phyloP scores from a whole-genome alignment of 768 basidiomycete species.

The Tulasnella sp. region DNA sequence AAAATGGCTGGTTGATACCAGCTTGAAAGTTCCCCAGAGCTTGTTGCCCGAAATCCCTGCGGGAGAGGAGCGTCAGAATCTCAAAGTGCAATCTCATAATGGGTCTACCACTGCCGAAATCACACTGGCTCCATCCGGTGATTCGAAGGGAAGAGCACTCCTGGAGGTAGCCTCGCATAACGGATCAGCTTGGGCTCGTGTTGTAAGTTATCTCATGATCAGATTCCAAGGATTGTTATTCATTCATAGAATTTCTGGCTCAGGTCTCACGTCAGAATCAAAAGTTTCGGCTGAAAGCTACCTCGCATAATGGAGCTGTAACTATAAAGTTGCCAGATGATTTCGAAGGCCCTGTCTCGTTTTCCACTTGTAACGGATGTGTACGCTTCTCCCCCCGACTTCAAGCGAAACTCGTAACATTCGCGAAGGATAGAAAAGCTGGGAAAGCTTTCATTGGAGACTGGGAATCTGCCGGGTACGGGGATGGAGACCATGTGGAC shows the following conservation, averaged over 20 bases:
- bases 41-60: neutral
- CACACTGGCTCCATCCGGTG: too few species aligned
- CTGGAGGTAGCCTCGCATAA: too few species aligned
- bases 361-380: constrained; percentile 7
- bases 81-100: constrained; percentile 10
- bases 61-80: constrained; percentile 1
- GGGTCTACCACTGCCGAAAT: constrained; percentile 1
- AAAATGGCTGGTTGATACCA: constrained; percentile 7
- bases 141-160: too few species aligned
- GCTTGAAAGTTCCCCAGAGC: neutral
- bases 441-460: constrained; percentile 10
- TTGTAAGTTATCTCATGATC: too few species aligned
- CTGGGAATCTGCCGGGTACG: neutral
- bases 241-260: too few species aligned
- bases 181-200: too few species aligned
- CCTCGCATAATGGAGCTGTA: constrained; percentile 11
- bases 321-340: constrained; percentile 12
- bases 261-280: constrained; percentile 10
- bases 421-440: too few species aligned
- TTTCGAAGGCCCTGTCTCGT: constrained; percentile 15
- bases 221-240: too few species aligned
- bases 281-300: constrained; percentile 9
- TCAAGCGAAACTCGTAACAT: neutral
- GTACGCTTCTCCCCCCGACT: constrained; percentile 11
- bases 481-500: neutral